These are phyloP conservation scores for Trichomonas vaginalis DNA, from an alignment of 208 protist genomes.

Conservation along the genomic window DNA sequence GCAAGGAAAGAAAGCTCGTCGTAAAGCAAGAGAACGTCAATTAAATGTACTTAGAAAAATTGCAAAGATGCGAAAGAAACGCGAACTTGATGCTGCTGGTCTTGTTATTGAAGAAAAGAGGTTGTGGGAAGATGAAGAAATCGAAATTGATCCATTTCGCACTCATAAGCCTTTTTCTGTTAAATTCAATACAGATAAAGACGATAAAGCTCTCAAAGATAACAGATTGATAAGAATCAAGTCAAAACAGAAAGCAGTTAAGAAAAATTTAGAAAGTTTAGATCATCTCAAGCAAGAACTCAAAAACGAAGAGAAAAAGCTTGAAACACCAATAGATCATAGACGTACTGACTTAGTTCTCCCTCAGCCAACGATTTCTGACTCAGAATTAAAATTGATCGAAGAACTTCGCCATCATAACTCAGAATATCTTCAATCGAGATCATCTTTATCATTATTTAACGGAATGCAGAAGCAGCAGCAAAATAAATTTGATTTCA, in stretches of 20 bases:
- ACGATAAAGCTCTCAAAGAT: background rate
- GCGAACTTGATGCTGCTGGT: slow-evolving; percentile 79
- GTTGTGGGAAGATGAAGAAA: background rate
- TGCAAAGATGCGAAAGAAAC: slow-evolving; percentile 74
- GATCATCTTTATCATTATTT: background rate
- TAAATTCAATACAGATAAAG: background rate
- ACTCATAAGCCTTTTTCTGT: background rate
- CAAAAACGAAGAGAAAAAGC: background rate
- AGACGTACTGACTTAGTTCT: background rate
- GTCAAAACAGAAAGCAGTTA: background rate
- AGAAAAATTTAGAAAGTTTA: background rate
- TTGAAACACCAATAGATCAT: background rate
- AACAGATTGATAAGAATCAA: background rate
- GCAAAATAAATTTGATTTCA: background rate
- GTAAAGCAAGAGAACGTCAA: slow-evolving; percentile 80
- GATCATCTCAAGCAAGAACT: background rate
- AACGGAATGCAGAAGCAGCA: background rate
- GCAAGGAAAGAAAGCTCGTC: slow-evolving; percentile 68
- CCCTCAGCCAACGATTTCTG: background rate
- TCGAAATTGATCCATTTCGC: background rate
- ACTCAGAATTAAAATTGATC: background rate
- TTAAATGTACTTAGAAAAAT: slow-evolving; percentile 85
- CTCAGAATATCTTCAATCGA: background rate
- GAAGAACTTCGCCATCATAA: background rate
- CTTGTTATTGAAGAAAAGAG: slow-evolving; percentile 39